Evolutionary conservation across 306 rosid genomes (phyloP), one percentile per base, ranked within the genome.

Genomic region (Cicer yamashitae): DNA sequence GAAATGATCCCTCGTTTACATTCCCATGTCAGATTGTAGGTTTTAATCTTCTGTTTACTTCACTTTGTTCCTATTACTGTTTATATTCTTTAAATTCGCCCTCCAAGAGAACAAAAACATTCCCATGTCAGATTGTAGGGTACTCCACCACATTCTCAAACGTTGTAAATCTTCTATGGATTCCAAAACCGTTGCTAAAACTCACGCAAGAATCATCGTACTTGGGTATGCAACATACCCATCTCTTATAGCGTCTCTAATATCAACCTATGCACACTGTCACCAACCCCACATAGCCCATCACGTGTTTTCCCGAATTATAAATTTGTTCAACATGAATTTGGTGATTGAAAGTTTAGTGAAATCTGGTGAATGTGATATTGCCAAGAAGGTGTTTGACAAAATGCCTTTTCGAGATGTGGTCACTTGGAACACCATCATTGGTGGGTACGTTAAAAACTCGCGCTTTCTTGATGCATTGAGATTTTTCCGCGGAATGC

Each of bases 381-480:
- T 76, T 86, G 96, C 91, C 62, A 84, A 77, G 71, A 80, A 70
- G 82, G 69, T 87, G 79, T 91, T 89, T 66, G 39, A 39, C 22
- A 91, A 85, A 81, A 86, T 79, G 81, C 57, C 77, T 40, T 71
- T 10, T 9, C 48, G 88, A 60, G 91, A 91, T 84, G 78, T 84
- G 2, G 88, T 91, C 22, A 81, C 96, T 3, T 91, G 96, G 93
- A 88, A 89, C 82, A 74, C 91, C 14, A 50, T 88, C 65, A 77
- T 91, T 60, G 88, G 90, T 18, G 96, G 93, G 60, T 86, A 71
- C 54, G 93, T 91, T 8, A 81, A 82, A 57, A 87, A 81, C 50
- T 69, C 78, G 7, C 86, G 83, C 14, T 84, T 84, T 17, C 62
- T 75, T 18, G 89, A 84, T 47, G 91, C 88, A 0, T 47, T 89